Conservation (phyloP, 1,139 yeast species). For the Protomyces arabidopsidicola region DNA sequence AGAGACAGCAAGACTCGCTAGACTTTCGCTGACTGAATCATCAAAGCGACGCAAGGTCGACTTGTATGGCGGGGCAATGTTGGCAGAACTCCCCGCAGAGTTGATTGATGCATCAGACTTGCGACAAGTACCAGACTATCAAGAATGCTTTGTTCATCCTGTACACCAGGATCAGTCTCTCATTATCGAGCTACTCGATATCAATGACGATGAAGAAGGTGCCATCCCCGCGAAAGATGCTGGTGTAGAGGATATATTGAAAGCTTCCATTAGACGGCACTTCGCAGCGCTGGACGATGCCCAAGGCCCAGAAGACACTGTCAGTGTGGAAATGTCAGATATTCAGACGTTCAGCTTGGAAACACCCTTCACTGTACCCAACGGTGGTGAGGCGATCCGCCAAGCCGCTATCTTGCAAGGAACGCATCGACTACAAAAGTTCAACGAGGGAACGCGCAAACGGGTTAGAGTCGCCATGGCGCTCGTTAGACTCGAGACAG, state of each 20-base stretch:
- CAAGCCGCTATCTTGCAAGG: not conserved
- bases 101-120: conserved; percentile 34
- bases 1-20: not conserved
- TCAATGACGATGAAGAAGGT: not conserved
- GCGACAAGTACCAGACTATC: conserved; percentile 35
- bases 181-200: conserved; percentile 34
- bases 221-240: not conserved
- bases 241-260: not conserved
- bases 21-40: no score
- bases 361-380: not conserved
- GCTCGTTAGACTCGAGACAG: not conserved
- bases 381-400: not conserved
- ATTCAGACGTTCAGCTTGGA: not conserved
- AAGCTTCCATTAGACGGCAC: not conserved
- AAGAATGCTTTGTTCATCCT: conserved; percentile 34
- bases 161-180: conserved; percentile 29
- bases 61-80: conserved; percentile 34
- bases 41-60: not conserved
- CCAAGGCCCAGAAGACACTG: not conserved
- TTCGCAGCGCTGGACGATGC: not conserved
- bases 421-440: not conserved
- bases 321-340: not conserved
- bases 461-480: not conserved
- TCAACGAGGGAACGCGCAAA: not conserved
- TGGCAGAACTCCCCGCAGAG: conserved; percentile 32